phyloP scores from a whole-genome alignment of 352 stramenopile genomes.

The Pythium folliculosum region DNA sequence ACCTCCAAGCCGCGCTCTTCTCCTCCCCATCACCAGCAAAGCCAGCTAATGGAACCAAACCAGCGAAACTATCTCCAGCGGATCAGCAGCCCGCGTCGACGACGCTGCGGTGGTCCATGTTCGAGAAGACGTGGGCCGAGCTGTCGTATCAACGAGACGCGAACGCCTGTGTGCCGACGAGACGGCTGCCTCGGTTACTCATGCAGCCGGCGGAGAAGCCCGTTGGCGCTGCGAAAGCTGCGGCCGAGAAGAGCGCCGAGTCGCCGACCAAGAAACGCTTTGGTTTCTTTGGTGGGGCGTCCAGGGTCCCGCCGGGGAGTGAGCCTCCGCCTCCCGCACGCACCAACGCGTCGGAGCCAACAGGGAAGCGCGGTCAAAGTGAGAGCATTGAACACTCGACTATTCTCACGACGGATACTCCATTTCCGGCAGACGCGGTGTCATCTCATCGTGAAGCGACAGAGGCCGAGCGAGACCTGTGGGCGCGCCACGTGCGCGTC shows the following conservation, averaged over 20 bases:
- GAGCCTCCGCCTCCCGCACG: background rate
- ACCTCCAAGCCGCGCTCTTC: constrained; percentile 31
- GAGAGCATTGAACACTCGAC: no score
- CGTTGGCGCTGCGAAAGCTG: background rate
- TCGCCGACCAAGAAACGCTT: constrained; percentile 12
- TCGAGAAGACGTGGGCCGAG: constrained; percentile 3
- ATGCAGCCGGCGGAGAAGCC: constrained; percentile 5
- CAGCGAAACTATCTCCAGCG: no score
- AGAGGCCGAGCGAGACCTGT: constrained; percentile 2
- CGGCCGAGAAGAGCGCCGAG: background rate
- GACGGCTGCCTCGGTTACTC: background rate
- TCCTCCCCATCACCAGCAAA: constrained; percentile 12
- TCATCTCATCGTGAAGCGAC: background rate
- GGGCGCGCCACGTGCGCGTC: constrained; percentile 15
- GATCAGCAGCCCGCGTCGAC: background rate
- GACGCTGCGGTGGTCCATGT: constrained; percentile 3
- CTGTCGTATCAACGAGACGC: background rate
- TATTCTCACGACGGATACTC: no score
- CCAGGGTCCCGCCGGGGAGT: background rate
- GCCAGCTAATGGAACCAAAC: background rate
- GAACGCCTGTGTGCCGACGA: background rate
- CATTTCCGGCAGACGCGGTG: background rate
- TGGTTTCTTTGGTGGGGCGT: constrained; percentile 5
- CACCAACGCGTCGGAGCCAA: background rate
- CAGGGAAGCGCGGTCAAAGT: no score